phyloP scores from a whole-genome alignment of 2,329 filamentous ascomycete genomes.

The Neopestalotiopsis clavispora region DNA sequence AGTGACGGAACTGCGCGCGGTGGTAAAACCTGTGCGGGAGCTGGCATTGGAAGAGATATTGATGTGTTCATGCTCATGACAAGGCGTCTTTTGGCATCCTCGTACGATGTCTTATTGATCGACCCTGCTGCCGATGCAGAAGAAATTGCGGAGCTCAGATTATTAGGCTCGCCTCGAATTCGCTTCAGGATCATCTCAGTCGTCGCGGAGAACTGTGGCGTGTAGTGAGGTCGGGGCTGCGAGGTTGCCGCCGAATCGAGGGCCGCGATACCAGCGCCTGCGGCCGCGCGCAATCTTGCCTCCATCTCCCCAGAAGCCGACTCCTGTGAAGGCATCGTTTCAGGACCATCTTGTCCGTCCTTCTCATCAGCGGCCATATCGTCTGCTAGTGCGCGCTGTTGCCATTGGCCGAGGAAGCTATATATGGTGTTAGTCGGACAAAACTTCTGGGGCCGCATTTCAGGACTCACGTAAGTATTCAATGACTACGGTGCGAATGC shows the following conservation, averaged over 20 bases:
- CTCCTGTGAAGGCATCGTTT: neutral
- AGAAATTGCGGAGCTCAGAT: conserved; percentile 39
- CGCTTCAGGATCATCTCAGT: conserved; percentile 47
- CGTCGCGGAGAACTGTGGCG: conserved; percentile 39
- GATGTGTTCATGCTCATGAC: conserved; percentile 46
- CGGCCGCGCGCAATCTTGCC: neutral
- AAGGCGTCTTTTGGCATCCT: conserved; percentile 45
- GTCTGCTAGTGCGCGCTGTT: neutral
- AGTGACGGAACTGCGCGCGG: conserved; percentile 19
- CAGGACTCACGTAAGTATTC: neutral
- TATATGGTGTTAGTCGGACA: neutral
- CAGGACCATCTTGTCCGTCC: neutral
- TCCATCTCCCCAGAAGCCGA: neutral
- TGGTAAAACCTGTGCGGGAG: conserved; percentile 17
- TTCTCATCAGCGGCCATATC: neutral
- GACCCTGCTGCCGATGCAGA: conserved; percentile 35
- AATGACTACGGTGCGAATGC: neutral
- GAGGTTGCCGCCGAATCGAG: conserved; percentile 29
- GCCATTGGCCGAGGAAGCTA: neutral
- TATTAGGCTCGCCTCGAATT: conserved; percentile 40
- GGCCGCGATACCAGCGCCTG: neutral
- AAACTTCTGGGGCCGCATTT: neutral
- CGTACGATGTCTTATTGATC: conserved; percentile 40
- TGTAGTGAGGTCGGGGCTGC: conserved; percentile 32
- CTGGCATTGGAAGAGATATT: conserved; percentile 42